Evolutionary conservation across 176 grass and related monocot genomes (phyloP), one percentile per base, ranked within the genome.

Genomic region (Alopecurus myosuroides): DNA sequence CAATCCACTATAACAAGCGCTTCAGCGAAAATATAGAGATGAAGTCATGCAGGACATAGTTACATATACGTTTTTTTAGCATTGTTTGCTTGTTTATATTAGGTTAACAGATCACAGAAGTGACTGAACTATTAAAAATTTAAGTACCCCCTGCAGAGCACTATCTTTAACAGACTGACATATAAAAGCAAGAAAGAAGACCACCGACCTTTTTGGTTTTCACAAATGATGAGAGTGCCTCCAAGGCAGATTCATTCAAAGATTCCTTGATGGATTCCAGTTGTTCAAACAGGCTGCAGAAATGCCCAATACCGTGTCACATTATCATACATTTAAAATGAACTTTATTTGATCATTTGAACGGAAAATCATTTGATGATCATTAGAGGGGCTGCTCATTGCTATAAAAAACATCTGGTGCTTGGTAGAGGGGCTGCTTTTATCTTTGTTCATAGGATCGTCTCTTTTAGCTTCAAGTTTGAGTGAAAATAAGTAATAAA

Each of bases 191-290:
- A 1, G 28, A 51, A 11, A 68, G 20, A 79, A 62, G 25, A 12
- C 78, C 29, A 41, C 28, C 28, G 64, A 98, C 96, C 91, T 90
- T 95, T 94, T 98, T 98, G 53, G 77, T 80, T 52, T 93, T 86
- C 77, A 95, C 73, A 89, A 98, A 95, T 29, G 81, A 88, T 76
- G 86, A 45, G 48, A 98, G 77, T 83, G 84, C 87, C 82, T 95
- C 78, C 68, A 90, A 62, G 28, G 81, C 90, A 60, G 88, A 81
- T 45, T 95, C 93, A 14, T 87, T 87, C 72, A 95, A 90, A 83
- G 96, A 98, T 85, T 98, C 91, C 72, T 85, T 91, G 77, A 98
- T 94, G 26, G 91, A 92, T 76, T 95, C 89, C 73, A 95, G 52
- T 86, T 98, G 93, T 78, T 98, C 96, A 42, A 85, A 78, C 25